These are phyloP conservation scores for Mycocentrospora acerina DNA, from an alignment of 2,329 filamentous ascomycete genomes.

Conservation along the genomic window DNA sequence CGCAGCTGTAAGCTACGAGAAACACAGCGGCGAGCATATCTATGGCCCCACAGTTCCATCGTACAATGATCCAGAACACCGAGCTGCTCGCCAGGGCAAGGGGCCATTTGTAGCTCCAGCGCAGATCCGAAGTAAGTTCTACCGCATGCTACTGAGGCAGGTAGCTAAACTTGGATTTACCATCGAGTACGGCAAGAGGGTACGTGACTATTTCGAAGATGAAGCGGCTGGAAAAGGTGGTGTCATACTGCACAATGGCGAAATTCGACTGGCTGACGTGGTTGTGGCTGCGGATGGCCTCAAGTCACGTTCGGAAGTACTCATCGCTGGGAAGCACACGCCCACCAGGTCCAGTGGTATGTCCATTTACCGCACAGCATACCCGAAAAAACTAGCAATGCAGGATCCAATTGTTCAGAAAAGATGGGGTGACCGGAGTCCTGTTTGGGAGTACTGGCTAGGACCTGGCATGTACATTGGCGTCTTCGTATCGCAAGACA, in stretches of 20 bases:
- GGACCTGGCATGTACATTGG: constrained; percentile 7
- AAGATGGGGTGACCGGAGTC: neutral
- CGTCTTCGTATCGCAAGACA: constrained; percentile 2
- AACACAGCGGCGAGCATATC: constrained; percentile 49
- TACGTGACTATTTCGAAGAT: constrained; percentile 3
- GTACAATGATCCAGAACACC: constrained; percentile 3
- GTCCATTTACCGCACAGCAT: constrained; percentile 4
- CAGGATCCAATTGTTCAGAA: neutral
- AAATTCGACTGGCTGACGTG: constrained; percentile 3
- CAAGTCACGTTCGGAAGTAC: constrained; percentile 3
- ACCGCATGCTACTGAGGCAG: constrained; percentile 7
- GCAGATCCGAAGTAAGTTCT: constrained; percentile 6
- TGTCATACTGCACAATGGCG: constrained; percentile 2
- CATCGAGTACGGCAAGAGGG: constrained; percentile 1
- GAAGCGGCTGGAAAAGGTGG: neutral
- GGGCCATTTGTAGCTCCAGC: constrained; percentile 1
- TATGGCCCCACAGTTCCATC: constrained; percentile 1
- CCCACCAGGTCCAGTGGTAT: constrained; percentile 5
- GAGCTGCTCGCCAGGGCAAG: no score
- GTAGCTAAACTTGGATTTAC: constrained; percentile 3
- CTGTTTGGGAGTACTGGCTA: constrained; percentile 4
- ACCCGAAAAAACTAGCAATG: constrained; percentile 2
- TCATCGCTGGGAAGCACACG: constrained; percentile 1
- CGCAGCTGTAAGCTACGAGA: constrained; percentile 46
- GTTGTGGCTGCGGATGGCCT: constrained; percentile 10